Percentiles rank a stretch among this genome's conserved stretches.
These are phyloP conservation scores for Thelonectria blattea DNA, from an alignment of 2,329 filamentous ascomycete species.

Conservation along the genomic window DNA sequence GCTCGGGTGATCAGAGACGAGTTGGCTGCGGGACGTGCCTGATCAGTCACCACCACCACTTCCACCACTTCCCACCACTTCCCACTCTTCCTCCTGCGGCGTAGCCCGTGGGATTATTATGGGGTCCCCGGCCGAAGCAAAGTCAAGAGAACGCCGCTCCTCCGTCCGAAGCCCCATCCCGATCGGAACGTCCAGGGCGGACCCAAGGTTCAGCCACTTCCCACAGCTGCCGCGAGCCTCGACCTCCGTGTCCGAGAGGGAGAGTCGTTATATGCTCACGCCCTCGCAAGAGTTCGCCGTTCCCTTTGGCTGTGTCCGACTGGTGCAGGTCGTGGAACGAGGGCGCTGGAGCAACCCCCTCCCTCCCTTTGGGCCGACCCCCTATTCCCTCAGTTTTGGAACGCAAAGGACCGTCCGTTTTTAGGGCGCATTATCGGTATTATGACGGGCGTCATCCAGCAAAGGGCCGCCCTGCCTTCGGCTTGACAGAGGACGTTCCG, in stretches of 20 bases:
- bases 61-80: slow-evolving; percentile 1
- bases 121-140: slow-evolving; percentile 33
- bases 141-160: slow-evolving; percentile 34
- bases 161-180: slow-evolving; percentile 39
- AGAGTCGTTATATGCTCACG: slow-evolving; percentile 23
- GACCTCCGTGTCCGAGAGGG: slow-evolving; percentile 30
- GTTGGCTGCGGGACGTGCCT: slow-evolving; percentile 18
- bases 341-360: slow-evolving; percentile 25
- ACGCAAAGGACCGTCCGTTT: slow-evolving; percentile 20
- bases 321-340: slow-evolving; percentile 11
- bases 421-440: slow-evolving; percentile 24
- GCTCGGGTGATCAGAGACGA: slow-evolving; percentile 30
- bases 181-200: slow-evolving; percentile 38
- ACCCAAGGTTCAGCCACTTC: slow-evolving; percentile 38
- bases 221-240: slow-evolving; percentile 26
- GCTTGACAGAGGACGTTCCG: too few relatives aligned
- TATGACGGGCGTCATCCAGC: slow-evolving; percentile 32
- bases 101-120: slow-evolving; percentile 30
- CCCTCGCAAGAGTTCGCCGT: slow-evolving; percentile 13
- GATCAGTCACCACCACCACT: slow-evolving; percentile 6
- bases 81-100: slow-evolving; percentile 25
- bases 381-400: slow-evolving; percentile 8
- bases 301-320: slow-evolving; percentile 10
- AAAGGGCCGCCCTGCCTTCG: too few relatives aligned
- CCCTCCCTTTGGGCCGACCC: slow-evolving; percentile 14